Evolutionary conservation across 257 asterid genomes (phyloP), one percentile per base, ranked within the genome.

Genomic region (Dorcoceras hygrometricum): DNA sequence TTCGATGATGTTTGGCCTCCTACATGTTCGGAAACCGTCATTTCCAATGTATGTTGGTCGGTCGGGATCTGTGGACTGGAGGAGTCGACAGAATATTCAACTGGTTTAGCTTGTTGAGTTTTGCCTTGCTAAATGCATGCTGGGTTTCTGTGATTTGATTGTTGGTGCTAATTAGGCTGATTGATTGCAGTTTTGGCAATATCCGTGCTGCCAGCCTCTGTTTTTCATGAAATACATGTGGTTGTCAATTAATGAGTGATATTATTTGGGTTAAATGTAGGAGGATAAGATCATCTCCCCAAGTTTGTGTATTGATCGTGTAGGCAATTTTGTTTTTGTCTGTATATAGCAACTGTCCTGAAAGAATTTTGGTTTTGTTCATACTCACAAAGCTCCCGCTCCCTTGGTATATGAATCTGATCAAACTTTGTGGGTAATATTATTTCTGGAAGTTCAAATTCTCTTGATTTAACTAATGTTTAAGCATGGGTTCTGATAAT

Each of bases 401-500:
- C 55, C 56, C 27, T 59, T 22, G 31, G 31, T 32, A 55, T 23
- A 59, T n/a, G 48, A 23, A 28, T 54, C 18, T 34, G 34, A n/a
- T 54, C 58, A 32, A 16, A 55, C 64, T 67, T 22, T 22, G 19
- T 12, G 14, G 27, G n/a, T 8, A 22, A 56, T 63, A 16, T 67
- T 60, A 26, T 8, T 55, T n/a, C 25, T 59, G 43, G 43, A 50
- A 31, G 26, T 69, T 57, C 28, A 16, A 57, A 3, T 51, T 66
- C n/a, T 65, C 56, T 63, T 43, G 5, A 43, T 46, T 28, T 55
- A 68, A 8, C 8, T 54, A 24, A 23, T 74, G 58, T 67, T 61
- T 69, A 48, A 64, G 29, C 53, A 70, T 36, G 31, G 29, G 19
- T 54, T 34, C 63, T 71, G 51, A 29, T 72, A 18, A 62, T 62